Base-by-base conservation (phyloP, 441 rosid species). In the Croton laevigatus region DNA sequence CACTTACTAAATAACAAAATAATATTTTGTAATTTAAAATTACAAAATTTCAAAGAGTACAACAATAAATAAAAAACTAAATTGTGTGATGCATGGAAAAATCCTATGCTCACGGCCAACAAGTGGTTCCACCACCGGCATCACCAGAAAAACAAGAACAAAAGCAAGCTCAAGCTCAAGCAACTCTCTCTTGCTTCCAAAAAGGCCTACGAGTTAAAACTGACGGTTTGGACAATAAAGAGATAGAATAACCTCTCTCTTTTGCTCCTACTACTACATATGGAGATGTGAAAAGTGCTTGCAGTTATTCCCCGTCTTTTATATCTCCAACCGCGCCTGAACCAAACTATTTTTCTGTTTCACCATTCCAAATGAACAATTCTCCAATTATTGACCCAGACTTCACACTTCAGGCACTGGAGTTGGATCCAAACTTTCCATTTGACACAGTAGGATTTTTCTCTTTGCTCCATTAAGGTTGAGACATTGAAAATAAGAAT, bases 201-300 rank as follows among this genome's bases (percentile, higher is more conserved):
- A 71, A 79, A 38, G 77, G 75, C 42, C 83, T 85, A 62, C 80
- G 81, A 49, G 87, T 90, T 66, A 78, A 78, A 38, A 88, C 90
- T 2, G 79, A 79, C 34, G 80, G 82, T 61, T 81, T 85, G 65
- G 94, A 84, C 79, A 77, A 75, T 8, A 84, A 69, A 34, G 85
- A 80, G 49, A 71, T 62, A n/a, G 71, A 75, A 12, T 74, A 74
- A 34, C 79, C 85, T 59, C 90, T 89, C 83, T 70, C 88, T 57
- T 92, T 90, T 62, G 93, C 94, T 22, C 79, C 92, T 42, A 76
- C 93, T 44, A n/a, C n/a, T n/a, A n/a, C n/a, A n/a, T n/a, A n/a
- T n/a, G n/a, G n/a, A n/a, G n/a, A n/a, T n/a, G n/a, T 55, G 48
- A 72, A 69, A 70, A 62, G 71, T 14, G 78, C 68, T 3, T 62